Percentiles rank a stretch among this genome's conserved stretches.
Conservation (phyloP, 164 flowering plant genomes). For the Chimonanthus praecox region DNA sequence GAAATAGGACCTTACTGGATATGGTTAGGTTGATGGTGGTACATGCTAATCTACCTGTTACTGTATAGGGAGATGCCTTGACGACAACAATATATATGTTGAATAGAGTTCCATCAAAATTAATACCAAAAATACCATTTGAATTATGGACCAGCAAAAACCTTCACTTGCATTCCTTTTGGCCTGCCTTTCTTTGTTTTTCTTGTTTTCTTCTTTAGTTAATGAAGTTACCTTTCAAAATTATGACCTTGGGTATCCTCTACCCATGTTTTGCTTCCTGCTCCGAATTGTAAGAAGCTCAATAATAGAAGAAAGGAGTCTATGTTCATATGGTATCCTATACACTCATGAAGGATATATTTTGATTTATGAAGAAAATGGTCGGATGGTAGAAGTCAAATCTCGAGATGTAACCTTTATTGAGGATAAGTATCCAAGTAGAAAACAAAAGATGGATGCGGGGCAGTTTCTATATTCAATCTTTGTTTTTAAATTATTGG, state of each 20-base stretch:
- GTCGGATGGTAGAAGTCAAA: not conserved
- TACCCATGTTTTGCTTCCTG: not conserved
- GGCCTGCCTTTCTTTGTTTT: no score
- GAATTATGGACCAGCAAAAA: not conserved
- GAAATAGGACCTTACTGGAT: not conserved
- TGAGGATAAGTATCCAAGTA: not conserved
- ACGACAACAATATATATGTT: not conserved
- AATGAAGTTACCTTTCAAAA: not conserved
- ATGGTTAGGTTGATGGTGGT: not conserved
- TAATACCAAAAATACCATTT: not conserved
- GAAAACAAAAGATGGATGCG: not conserved
- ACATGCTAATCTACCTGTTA: not conserved
- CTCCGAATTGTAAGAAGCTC: not conserved
- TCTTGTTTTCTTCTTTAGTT: no score
- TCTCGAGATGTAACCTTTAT: not conserved
- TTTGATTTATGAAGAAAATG: not conserved
- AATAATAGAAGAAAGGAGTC: not conserved
- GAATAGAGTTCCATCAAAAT: not conserved
- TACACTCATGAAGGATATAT: not conserved
- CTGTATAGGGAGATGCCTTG: not conserved
- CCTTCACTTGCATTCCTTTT: not conserved
- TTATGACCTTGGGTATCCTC: not conserved
- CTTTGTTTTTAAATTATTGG: no score
- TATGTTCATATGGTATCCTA: not conserved
- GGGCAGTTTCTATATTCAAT: not conserved